Percentiles rank a stretch among this genome's conserved stretches.
These are phyloP conservation scores for Trifolium dubium DNA, from an alignment of 306 rosid species.

Conservation along the genomic window DNA sequence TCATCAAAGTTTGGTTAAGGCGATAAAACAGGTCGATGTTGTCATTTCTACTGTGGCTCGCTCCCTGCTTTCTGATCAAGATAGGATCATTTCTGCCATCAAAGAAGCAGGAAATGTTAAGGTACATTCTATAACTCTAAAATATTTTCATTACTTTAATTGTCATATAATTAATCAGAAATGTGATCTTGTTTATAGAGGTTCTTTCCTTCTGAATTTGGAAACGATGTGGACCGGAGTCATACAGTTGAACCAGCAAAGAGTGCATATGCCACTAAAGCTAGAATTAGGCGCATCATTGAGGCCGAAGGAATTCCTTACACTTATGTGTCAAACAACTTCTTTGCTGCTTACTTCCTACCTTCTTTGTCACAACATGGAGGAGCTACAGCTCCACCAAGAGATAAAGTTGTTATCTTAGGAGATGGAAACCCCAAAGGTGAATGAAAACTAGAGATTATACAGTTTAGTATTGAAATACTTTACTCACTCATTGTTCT, in stretches of 20 bases:
- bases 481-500: neutral
- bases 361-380: constrained; percentile 33
- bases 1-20: constrained; percentile 75
- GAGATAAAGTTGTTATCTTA: constrained; percentile 50
- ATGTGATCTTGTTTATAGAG: constrained; percentile 42
- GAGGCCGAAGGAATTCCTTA: constrained; percentile 57
- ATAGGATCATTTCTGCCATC: constrained; percentile 76
- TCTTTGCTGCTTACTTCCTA: constrained; percentile 49
- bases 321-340: constrained; percentile 43
- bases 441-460: neutral
- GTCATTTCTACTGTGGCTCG: constrained; percentile 69
- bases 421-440: constrained; percentile 65
- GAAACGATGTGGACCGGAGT: constrained; percentile 49
- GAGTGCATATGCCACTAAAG: constrained; percentile 34
- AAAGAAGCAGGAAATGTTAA: constrained; percentile 77
- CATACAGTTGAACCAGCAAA: constrained; percentile 51
- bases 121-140: constrained; percentile 35
- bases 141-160: too few species aligned
- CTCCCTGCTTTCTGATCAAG: constrained; percentile 58
- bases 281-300: constrained; percentile 40
- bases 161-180: neutral
- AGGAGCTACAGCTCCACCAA: constrained; percentile 44
- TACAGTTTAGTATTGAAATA: neutral
- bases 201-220: constrained; percentile 61
- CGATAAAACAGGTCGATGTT: constrained; percentile 77